These are phyloP conservation scores for Mycena vulgaris DNA, from an alignment of 768 basidiomycete species.

Conservation along the genomic window DNA sequence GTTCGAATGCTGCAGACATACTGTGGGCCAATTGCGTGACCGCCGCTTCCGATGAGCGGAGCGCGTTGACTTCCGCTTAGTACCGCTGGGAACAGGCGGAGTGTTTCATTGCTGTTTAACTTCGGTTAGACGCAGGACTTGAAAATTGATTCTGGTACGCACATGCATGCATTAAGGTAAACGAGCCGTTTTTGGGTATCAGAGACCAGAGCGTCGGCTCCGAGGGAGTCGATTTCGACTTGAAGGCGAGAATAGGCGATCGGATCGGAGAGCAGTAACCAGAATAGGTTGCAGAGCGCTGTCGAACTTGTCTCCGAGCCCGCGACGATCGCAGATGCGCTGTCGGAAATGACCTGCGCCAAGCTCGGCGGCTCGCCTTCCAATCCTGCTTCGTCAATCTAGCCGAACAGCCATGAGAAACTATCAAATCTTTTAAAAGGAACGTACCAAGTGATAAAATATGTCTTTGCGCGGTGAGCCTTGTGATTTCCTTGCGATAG, in stretches of 20 bases:
- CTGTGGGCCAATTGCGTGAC: conserved; percentile 43
- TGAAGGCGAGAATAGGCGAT: conserved; percentile 42
- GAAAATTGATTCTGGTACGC: conserved; percentile 25
- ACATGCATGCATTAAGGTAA: conserved; percentile 56
- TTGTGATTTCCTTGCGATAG: conserved; percentile 71
- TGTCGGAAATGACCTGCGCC: conserved; percentile 39
- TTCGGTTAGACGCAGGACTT: background rate
- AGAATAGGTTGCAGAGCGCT: conserved; percentile 38
- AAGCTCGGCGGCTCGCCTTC: conserved; percentile 31
- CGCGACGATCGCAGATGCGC: conserved; percentile 36
- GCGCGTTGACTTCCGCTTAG: conserved; percentile 53
- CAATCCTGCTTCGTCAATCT: conserved; percentile 44
- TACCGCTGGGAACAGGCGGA: conserved; percentile 56
- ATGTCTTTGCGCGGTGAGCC: conserved; percentile 39
- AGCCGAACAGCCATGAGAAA: background rate
- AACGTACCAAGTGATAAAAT: conserved; percentile 42
- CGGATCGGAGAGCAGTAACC: conserved; percentile 39
- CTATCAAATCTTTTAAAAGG: background rate
- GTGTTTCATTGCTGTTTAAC: conserved; percentile 53
- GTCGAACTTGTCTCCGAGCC: conserved; percentile 40
- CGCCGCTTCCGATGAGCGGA: conserved; percentile 48
- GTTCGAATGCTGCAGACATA: background rate
- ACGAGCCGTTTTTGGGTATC: conserved; percentile 43
- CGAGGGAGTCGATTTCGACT: conserved; percentile 46
- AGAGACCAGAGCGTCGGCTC: conserved; percentile 37